phyloP scores from a whole-genome alignment of 2,329 filamentous ascomycete species.

The Exophiala viscosa region DNA sequence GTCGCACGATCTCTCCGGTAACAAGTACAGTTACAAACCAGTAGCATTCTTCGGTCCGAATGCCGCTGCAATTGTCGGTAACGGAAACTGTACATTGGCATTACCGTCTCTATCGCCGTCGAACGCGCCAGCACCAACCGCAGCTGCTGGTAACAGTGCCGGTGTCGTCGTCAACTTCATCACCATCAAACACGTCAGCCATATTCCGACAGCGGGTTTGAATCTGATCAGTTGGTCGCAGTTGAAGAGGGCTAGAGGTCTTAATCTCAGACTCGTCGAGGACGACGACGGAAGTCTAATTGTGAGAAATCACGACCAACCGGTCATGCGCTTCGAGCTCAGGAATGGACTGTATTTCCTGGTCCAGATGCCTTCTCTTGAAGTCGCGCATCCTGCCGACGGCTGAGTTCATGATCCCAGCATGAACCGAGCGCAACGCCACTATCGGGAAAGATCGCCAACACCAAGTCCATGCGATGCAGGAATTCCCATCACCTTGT shows the following conservation, averaged over 20 bases:
- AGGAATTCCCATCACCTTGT: too few relatives aligned
- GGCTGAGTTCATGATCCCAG: neutral
- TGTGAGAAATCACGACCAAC: neutral
- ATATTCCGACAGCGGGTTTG: constrained; percentile 9
- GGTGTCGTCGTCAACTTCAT: constrained; percentile 2
- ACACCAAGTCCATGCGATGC: too few relatives aligned
- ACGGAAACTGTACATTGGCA: constrained; percentile 10
- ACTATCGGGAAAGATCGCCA: too few relatives aligned
- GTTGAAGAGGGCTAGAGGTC: constrained; percentile 13
- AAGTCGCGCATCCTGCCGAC: neutral
- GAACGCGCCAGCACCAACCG: neutral
- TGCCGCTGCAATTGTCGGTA: constrained; percentile 11
- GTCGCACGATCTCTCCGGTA: constrained; percentile 8
- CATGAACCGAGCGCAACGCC: too few relatives aligned
- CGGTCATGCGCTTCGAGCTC: constrained; percentile 11
- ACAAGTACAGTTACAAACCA: constrained; percentile 1
- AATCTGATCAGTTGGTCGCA: constrained; percentile 20
- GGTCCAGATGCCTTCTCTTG: neutral
- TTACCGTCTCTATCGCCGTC: neutral
- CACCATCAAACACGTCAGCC: constrained; percentile 10
- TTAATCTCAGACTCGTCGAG: constrained; percentile 7
- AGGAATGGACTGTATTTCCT: constrained; percentile 13
- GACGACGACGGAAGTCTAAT: constrained; percentile 6
- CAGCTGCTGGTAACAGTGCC: neutral
- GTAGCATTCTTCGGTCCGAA: constrained; percentile 17